These are phyloP conservation scores for Psilocybe sp. DNA, from an alignment of 768 basidiomycete species.

Conservation along the genomic window DNA sequence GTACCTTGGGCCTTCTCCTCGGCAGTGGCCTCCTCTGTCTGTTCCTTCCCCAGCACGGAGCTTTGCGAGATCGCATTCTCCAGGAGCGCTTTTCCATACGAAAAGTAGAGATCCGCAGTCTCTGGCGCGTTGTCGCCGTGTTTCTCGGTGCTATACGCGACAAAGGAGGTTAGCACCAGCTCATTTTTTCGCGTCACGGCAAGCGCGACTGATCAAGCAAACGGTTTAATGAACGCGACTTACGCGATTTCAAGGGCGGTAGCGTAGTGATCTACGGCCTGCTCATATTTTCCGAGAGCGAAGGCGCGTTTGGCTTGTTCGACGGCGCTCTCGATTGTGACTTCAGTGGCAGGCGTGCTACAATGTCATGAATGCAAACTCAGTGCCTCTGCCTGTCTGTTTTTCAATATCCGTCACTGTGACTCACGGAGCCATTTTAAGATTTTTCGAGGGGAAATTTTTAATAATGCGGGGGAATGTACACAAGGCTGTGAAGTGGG, in stretches of 20 bases:
- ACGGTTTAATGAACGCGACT: conserved; percentile 35
- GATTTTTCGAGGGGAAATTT: conserved; percentile 3
- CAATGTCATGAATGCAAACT: conserved; percentile 12
- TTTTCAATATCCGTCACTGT: not conserved
- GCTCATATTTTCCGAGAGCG: conserved; percentile 82
- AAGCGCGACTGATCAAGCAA: conserved; percentile 6
- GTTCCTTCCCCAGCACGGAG: conserved; percentile 88
- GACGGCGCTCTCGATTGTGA: conserved; percentile 53
- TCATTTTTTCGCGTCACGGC: conserved; percentile 7
- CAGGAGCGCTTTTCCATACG: conserved; percentile 89
- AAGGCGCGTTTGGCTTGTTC: conserved; percentile 87
- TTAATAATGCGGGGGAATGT: conserved; percentile 5
- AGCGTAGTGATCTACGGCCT: conserved; percentile 82
- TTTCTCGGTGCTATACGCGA: conserved; percentile 55
- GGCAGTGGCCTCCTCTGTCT: conserved; percentile 46
- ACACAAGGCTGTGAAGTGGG: conserved; percentile 6
- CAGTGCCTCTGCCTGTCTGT: not conserved
- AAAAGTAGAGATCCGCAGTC: conserved; percentile 84
- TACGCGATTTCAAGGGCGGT: conserved; percentile 82
- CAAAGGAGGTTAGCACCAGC: conserved; percentile 13
- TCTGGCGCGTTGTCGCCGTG: conserved; percentile 80
- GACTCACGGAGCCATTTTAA: conserved; percentile 27
- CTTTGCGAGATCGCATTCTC: conserved; percentile 88
- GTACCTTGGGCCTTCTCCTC: conserved; percentile 39
- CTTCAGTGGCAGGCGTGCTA: conserved; percentile 11